Conservation (phyloP, 1,284 basidiomycete species). For the Austroboletus olivaceoglutinosus region DNA sequence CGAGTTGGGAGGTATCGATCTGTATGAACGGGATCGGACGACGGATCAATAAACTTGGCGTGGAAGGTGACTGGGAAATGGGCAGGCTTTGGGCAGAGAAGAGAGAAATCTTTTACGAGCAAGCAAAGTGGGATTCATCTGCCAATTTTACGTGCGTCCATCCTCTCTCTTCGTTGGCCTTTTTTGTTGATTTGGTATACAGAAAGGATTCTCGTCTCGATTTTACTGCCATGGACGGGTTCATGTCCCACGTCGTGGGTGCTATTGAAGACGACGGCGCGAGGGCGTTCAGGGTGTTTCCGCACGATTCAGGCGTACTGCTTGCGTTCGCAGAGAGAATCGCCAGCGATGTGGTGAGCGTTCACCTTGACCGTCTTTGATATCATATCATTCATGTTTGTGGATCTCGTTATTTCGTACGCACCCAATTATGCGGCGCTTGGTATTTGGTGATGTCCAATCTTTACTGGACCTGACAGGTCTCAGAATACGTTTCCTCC, state of each 20-base stretch:
- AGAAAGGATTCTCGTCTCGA: conserved; percentile 30
- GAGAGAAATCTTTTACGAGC: conserved; percentile 89
- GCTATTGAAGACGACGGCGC: conserved; percentile 75
- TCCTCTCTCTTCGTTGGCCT: neutral
- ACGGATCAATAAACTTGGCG: conserved; percentile 27
- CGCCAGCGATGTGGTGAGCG: conserved; percentile 70
- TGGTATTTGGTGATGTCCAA: too few relatives aligned
- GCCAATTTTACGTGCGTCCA: conserved; percentile 20
- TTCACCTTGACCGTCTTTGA: too few relatives aligned
- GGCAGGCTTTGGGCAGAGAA: conserved; percentile 93
- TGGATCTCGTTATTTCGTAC: neutral
- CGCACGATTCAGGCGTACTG: conserved; percentile 69
- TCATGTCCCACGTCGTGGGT: conserved; percentile 71
- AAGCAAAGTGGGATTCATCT: conserved; percentile 69
- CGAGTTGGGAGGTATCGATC: conserved; percentile 80
- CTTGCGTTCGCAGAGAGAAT: conserved; percentile 75
- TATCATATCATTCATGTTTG: neutral
- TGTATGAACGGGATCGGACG: conserved; percentile 35
- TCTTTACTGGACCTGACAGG: too few relatives aligned
- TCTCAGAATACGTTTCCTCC: conserved; percentile 83
- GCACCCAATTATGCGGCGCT: too few relatives aligned
- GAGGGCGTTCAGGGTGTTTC: conserved; percentile 84
- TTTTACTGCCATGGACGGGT: conserved; percentile 92
- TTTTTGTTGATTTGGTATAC: neutral
- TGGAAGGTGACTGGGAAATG: conserved; percentile 71